phyloP scores from a whole-genome alignment of 2,329 filamentous ascomycete species.

The Pseudopithomyces maydicus region DNA sequence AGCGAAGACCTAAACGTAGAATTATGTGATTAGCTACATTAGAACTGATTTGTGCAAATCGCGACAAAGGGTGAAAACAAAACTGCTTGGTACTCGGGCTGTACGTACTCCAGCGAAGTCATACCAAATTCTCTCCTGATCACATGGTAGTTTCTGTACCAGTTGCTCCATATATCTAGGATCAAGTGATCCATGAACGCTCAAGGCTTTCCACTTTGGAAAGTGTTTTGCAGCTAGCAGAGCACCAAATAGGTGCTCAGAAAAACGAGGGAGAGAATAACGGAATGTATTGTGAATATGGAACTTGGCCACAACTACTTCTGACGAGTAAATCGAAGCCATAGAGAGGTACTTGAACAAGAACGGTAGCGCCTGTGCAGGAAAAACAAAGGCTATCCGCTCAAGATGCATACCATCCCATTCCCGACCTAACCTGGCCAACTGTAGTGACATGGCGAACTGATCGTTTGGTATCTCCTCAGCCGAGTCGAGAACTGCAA shows the following conservation, averaged over 20 bases:
- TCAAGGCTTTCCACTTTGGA: slow-evolving; percentile 7
- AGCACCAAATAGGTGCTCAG: slow-evolving; percentile 10
- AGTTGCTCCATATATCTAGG: background rate
- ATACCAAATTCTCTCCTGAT: slow-evolving; percentile 1
- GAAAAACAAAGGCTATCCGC: background rate
- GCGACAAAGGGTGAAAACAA: background rate
- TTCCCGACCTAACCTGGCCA: background rate
- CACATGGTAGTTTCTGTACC: background rate
- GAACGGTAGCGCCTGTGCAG: slow-evolving; percentile 4
- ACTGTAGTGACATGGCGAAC: slow-evolving; percentile 13
- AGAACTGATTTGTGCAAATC: background rate
- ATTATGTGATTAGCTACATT: background rate
- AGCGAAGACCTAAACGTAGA: background rate
- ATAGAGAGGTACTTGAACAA: slow-evolving; percentile 1
- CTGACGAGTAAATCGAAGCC: background rate
- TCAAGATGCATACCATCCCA: background rate
- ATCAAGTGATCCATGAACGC: slow-evolving; percentile 5
- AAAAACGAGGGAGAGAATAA: slow-evolving; percentile 10
- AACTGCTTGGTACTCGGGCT: background rate
- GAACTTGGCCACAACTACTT: background rate
- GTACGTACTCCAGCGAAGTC: background rate
- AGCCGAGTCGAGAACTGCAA: background rate
- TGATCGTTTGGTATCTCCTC: slow-evolving; percentile 3
- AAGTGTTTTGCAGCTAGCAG: background rate
- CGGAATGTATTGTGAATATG: slow-evolving; percentile 10